Evolutionary conservation across 352 stramenopile species (phyloP).

Genomic region (Phytophthora quininea): DNA sequence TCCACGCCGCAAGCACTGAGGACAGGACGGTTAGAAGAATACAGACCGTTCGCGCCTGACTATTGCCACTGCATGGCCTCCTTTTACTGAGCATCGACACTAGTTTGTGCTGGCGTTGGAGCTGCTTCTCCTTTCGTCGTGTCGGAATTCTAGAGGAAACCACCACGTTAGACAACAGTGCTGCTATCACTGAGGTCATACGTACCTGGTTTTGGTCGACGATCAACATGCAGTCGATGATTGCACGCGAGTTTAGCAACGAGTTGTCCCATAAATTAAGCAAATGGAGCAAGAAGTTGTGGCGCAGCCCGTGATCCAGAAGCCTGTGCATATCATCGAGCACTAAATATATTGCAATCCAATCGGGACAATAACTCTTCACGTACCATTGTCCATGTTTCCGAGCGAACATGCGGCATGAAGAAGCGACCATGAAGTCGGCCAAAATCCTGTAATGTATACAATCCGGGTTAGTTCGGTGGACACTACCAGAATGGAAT

Average conservation of each 20-base stretch:
- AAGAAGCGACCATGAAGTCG: slow-evolving; percentile 88
- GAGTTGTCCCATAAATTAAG: slow-evolving; percentile 93
- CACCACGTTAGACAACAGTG: no score
- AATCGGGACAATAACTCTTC: not conserved
- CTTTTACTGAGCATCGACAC: slow-evolving; percentile 17
- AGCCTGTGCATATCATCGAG: slow-evolving; percentile 42
- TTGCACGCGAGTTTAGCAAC: slow-evolving; percentile 81
- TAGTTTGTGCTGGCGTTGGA: slow-evolving; percentile 15
- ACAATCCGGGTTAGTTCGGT: slow-evolving; percentile 8
- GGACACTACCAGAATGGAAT: not conserved
- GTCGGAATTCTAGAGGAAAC: slow-evolving; percentile 14
- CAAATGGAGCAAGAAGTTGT: slow-evolving; percentile 90
- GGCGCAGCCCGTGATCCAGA: slow-evolving; percentile 71
- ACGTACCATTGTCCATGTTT: slow-evolving; percentile 79
- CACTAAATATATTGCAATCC: not conserved
- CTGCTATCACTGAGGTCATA: no score
- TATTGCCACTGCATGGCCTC: slow-evolving; percentile 4
- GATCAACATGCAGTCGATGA: slow-evolving; percentile 90
- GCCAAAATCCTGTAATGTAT: slow-evolving; percentile 63
- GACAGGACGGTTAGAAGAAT: slow-evolving; percentile 17
- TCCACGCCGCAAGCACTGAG: slow-evolving; percentile 15
- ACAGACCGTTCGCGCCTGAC: slow-evolving; percentile 14
- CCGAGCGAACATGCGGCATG: slow-evolving; percentile 86
- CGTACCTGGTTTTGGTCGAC: slow-evolving; percentile 69
- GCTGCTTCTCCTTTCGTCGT: slow-evolving; percentile 12